Evolutionary conservation across 2,329 filamentous ascomycete species (phyloP).

Genomic region (Hortaea werneckii): DNA sequence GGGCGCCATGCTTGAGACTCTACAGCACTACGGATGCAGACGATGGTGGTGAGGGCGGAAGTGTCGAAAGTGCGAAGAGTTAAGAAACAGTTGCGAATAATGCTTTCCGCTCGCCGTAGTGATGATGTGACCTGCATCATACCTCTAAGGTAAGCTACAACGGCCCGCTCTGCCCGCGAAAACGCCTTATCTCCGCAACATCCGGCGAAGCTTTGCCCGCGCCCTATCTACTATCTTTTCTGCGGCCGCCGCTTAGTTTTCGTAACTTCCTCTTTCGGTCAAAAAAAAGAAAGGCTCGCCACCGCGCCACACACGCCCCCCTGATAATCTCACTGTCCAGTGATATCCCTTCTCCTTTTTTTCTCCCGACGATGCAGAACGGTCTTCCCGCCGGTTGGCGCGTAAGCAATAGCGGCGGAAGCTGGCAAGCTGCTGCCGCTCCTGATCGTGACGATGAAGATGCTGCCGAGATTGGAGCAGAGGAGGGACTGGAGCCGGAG

Average conservation of each 20-base stretch:
- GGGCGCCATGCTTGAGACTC: constrained; percentile 20
- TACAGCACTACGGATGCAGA: no score
- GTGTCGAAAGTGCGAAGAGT: no score
- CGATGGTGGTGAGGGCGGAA: no score
- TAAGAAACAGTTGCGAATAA: no score
- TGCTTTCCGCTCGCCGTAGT: no score
- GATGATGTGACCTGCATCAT: neutral
- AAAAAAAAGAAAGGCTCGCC: neutral
- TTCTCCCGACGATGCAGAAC: constrained; percentile 1
- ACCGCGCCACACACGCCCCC: neutral
- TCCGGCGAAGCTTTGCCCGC: neutral
- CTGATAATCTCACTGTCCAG: no score
- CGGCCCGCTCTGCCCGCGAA: no score
- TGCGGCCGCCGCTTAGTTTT: neutral
- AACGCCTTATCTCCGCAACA: neutral
- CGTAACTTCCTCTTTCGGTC: neutral
- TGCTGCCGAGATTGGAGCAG: constrained; percentile 10
- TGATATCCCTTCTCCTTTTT: neutral
- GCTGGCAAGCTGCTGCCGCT: constrained; percentile 4
- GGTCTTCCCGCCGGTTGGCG: constrained; percentile 10
- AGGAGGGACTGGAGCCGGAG: constrained; percentile 9
- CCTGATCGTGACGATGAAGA: constrained; percentile 13
- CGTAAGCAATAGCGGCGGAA: constrained; percentile 8
- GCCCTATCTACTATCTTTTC: neutral
- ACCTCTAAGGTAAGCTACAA: no score